A percentile compares a stretch with the other conserved stretches of the same genome.
Evolutionary conservation across 2,329 filamentous ascomycete species (phyloP).

Genomic region (Hymenoscyphus scutula): DNA sequence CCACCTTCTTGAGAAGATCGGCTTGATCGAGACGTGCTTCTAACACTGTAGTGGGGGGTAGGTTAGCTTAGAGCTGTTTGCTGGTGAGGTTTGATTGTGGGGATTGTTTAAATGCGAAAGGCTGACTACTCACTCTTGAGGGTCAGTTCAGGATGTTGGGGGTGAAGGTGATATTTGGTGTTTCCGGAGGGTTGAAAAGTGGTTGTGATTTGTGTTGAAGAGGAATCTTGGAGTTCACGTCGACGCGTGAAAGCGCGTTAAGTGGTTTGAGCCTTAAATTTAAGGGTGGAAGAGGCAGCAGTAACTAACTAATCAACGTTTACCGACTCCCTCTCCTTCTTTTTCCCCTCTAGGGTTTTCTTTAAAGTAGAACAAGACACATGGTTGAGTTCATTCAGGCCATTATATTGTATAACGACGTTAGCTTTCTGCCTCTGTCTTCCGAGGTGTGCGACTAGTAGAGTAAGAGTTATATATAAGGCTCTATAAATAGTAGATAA

Average conservation of each 20-base stretch:
- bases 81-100: neutral
- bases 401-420: too few species aligned
- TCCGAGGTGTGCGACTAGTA: too few species aligned
- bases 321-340: too few species aligned
- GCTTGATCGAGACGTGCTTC: slow-evolving; percentile 98
- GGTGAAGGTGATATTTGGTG: neutral
- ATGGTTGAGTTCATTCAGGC: too few species aligned
- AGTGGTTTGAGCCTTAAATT: neutral
- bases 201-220: neutral
- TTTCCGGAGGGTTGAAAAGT: neutral
- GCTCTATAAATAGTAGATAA: too few species aligned
- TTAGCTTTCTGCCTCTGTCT: too few species aligned
- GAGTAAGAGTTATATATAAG: too few species aligned
- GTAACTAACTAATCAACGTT: too few species aligned
- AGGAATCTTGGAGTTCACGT: neutral
- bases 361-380: too few species aligned
- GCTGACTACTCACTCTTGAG: neutral
- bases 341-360: too few species aligned
- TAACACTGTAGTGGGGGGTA: slow-evolving; percentile 56
- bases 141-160: neutral
- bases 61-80: slow-evolving; percentile 12
- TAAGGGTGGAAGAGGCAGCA: neutral
- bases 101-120: neutral
- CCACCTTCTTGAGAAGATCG: slow-evolving; percentile 92
- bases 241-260: slow-evolving; percentile 1